phyloP scores from a whole-genome alignment of 441 rosid genomes.

The Syzygium malaccense region DNA sequence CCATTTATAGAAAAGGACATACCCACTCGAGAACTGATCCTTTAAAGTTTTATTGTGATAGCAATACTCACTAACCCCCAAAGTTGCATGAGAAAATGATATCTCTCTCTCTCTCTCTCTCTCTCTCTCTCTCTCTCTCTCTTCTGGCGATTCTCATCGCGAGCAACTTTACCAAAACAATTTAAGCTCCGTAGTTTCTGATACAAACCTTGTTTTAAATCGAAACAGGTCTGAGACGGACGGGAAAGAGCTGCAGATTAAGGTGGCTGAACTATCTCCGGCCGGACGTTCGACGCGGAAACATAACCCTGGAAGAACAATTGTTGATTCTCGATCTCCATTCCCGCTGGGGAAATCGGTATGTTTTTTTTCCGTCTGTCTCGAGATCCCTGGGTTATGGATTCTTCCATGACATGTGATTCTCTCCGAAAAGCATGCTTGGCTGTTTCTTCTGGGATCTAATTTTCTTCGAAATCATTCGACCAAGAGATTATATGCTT shows the following conservation, averaged over 20 bases:
- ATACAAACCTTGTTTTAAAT: not conserved
- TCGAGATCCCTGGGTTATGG: not conserved
- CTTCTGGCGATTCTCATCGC: not conserved
- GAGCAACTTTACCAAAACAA: not conserved
- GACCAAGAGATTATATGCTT: not conserved
- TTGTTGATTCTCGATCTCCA: conserved; percentile 93
- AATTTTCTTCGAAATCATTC: not conserved
- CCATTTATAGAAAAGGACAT: not conserved
- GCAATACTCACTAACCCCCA: not conserved
- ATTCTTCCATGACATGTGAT: not conserved
- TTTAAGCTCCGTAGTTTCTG: not conserved
- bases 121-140: not conserved
- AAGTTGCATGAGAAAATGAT: not conserved
- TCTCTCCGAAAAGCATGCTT: not conserved
- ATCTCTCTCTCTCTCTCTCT: not conserved
- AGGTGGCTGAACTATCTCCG: conserved; percentile 96
- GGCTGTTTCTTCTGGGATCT: not conserved
- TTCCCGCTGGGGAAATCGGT: conserved; percentile 96
- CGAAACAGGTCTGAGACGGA: conserved; percentile 66
- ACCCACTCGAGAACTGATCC: not conserved
- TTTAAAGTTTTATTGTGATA: not conserved
- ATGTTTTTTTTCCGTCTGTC: not conserved
- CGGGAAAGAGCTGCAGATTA: conserved; percentile 93
- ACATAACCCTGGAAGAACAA: conserved; percentile 92
- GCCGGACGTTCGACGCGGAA: conserved; percentile 95